These are phyloP conservation scores for Triticum dicoccoides DNA, from an alignment of 176 grass and related monocot species.

Conservation along the genomic window DNA sequence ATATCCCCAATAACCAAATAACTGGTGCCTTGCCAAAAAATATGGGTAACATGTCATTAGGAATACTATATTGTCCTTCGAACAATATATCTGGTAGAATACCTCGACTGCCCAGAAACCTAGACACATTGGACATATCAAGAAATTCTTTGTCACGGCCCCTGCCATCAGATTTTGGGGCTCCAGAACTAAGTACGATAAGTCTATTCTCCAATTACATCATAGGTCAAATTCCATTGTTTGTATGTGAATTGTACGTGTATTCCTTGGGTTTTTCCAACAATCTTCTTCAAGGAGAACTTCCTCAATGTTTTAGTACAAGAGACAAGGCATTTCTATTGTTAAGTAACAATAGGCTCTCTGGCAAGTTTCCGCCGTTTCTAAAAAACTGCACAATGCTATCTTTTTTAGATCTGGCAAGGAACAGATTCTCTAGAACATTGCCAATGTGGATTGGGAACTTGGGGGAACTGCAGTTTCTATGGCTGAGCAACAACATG, in stretches of 20 bases:
- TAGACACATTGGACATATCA: neutral
- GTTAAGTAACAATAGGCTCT: conserved; percentile 22
- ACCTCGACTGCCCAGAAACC: neutral
- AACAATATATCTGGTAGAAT: neutral
- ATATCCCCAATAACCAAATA: neutral
- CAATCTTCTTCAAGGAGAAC: conserved; percentile 21
- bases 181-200: rapidly evolving
- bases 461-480: neutral
- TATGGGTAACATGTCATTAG: neutral
- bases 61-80: neutral
- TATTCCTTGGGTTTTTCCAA: neutral
- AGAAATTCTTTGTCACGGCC: neutral
- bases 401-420: neutral
- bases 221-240: conserved; percentile 13
- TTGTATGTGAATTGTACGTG: conserved; percentile 3
- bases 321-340: rapidly evolving
- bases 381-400: neutral
- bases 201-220: conserved; percentile 21
- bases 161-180: neutral
- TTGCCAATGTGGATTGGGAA: conserved; percentile 36
- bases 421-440: conserved; percentile 22
- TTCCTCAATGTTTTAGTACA: neutral
- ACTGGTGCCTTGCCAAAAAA: neutral
- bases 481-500: conserved; percentile 32
- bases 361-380: conserved; percentile 23